Percentiles rank a stretch among this genome's conserved stretches.
phyloP scores from a whole-genome alignment of 2,329 filamentous ascomycete genomes.

The Polytolypa hystricis region DNA sequence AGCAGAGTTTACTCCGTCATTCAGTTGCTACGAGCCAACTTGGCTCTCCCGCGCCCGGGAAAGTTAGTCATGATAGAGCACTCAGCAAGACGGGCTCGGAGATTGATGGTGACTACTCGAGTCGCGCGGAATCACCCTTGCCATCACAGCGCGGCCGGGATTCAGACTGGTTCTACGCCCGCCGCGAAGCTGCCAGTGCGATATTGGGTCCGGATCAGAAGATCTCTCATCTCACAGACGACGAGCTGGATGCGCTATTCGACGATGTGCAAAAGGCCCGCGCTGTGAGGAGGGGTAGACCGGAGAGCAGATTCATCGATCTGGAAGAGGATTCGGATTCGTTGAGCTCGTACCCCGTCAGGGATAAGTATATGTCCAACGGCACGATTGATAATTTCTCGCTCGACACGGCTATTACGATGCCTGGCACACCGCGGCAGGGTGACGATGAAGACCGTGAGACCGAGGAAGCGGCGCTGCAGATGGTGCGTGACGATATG shows the following conservation, averaged over 20 bases:
- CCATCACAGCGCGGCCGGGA: conserved; percentile 59
- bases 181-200: conserved; percentile 83
- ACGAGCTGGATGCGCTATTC: conserved; percentile 85
- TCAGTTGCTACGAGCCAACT: conserved; percentile 58
- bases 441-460: conserved; percentile 55
- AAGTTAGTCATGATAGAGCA: conserved; percentile 64
- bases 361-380: conserved; percentile 92
- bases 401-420: conserved; percentile 82
- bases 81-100: conserved; percentile 71
- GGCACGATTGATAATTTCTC: conserved; percentile 95
- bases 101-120: conserved; percentile 56
- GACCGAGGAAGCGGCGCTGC: conserved; percentile 49
- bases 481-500: conserved; percentile 68
- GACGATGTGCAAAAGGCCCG: conserved; percentile 86
- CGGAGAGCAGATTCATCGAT: conserved; percentile 45
- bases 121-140: conserved; percentile 68
- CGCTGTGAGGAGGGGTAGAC: conserved; percentile 64
- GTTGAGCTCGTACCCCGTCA: conserved; percentile 69
- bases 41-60: conserved; percentile 50
- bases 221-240: conserved; percentile 78
- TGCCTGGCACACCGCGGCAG: conserved; percentile 81
- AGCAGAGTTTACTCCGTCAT: conserved; percentile 77
- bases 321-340: conserved; percentile 75
- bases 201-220: conserved; percentile 86
- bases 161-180: conserved; percentile 88